Evolutionary conservation across 2,329 filamentous ascomycete species (phyloP).

Genomic region (Thelonectria rubi): DNA sequence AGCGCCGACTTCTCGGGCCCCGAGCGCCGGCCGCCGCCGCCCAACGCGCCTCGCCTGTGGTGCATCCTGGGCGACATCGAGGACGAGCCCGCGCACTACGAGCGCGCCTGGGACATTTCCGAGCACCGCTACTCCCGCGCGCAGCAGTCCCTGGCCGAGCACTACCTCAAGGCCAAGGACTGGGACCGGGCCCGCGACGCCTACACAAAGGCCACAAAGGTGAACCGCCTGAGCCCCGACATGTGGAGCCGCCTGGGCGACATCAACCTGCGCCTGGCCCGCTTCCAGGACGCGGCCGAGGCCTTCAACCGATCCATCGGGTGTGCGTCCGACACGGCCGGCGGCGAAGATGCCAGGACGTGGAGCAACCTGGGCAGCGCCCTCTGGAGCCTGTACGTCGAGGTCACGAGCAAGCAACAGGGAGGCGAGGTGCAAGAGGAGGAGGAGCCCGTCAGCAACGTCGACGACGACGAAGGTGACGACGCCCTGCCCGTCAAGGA

Average conservation of each 20-base stretch:
- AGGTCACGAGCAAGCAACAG: slow-evolving; percentile 54
- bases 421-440: slow-evolving; percentile 34
- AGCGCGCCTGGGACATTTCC: slow-evolving; percentile 88
- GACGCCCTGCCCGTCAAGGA: slow-evolving; percentile 36
- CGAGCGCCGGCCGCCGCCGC: slow-evolving; percentile 73
- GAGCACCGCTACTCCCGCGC: slow-evolving; percentile 83
- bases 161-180: slow-evolving; percentile 74
- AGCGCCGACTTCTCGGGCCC: slow-evolving; percentile 65
- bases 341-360: slow-evolving; percentile 88
- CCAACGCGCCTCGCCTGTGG: slow-evolving; percentile 86
- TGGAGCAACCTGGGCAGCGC: slow-evolving; percentile 96
- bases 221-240: slow-evolving; percentile 82
- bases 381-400: slow-evolving; percentile 74
- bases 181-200: slow-evolving; percentile 76
- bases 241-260: slow-evolving; percentile 94
- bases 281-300: slow-evolving; percentile 81
- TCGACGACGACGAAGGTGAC: slow-evolving; percentile 44
- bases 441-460: slow-evolving; percentile 28
- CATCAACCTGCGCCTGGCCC: slow-evolving; percentile 79
- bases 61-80: slow-evolving; percentile 95
- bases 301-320: slow-evolving; percentile 86
- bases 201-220: slow-evolving; percentile 78
- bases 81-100: slow-evolving; percentile 76
- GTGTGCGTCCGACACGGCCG: slow-evolving; percentile 64
- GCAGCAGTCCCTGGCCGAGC: slow-evolving; percentile 84